Conservation (phyloP, 192 early-diverging fungal species). For the Jimgerdemannia flammicorona region DNA sequence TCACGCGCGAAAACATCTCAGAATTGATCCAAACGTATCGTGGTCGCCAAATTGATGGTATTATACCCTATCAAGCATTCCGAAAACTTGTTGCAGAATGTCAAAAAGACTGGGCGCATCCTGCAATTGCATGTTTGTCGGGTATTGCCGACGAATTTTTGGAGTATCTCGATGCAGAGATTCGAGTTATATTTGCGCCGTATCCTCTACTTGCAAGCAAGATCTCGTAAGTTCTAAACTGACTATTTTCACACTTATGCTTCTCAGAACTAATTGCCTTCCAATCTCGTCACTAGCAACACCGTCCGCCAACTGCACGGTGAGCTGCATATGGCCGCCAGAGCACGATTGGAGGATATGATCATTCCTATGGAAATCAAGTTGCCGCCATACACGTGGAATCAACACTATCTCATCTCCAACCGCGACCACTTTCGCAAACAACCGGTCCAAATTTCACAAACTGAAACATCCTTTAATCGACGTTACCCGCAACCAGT, state of each 20-base stretch:
- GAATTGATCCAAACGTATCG: not conserved
- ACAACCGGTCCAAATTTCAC: too few relatives aligned
- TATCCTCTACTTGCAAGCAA: not conserved
- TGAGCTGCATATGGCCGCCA: not conserved
- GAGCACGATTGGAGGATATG: not conserved
- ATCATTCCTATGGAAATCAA: not conserved
- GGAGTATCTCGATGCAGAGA: not conserved
- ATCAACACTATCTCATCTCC: not conserved
- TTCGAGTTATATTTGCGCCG: not conserved
- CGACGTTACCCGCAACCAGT: too few relatives aligned
- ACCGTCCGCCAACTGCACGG: not conserved
- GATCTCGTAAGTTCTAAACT: not conserved
- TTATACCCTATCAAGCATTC: not conserved
- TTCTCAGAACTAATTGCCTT: too few relatives aligned
- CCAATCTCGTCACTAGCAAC: not conserved
- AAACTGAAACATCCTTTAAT: not conserved
- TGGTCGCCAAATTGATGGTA: not conserved
- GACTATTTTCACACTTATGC: too few relatives aligned
- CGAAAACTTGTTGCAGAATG: not conserved
- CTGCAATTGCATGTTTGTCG: not conserved
- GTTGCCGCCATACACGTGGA: not conserved
- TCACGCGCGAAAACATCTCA: not conserved
- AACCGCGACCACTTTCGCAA: not conserved
- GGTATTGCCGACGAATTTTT: not conserved
- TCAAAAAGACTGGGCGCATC: not conserved